Evolutionary conservation across 2,329 filamentous ascomycete genomes (phyloP), one percentile per base, ranked within the genome.

Genomic region (Sclerotinia sclerotiorum): DNA sequence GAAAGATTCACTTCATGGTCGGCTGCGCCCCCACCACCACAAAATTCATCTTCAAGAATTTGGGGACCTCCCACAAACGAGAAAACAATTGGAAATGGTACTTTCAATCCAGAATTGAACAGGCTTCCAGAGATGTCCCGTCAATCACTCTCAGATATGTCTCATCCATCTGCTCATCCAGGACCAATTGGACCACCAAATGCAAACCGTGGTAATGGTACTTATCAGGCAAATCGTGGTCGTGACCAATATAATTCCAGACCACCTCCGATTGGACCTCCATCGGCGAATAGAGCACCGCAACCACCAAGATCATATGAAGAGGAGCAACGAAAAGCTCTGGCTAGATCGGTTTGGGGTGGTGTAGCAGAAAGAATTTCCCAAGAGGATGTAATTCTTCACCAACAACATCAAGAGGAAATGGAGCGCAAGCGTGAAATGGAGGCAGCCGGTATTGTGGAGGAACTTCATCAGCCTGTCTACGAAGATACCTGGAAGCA

Each of bases 31-130:
- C 76, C 72, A 42, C 73, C 74, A 35, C 76, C 79, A 49, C 84
- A 83, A 60, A 79, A 81, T 56, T 71, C 81, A 15, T 78, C 82
- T 32, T 78, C 76, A 17, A 82, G 84, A 60, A 89, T 93, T 24
- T 94, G 91, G 91, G 90, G 88, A 24, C 87, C 90, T 55, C 89
- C n/a, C 19, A 87, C 87, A 67, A 89, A 86, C 73, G 88, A 91
- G 72, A 85, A 88, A 66, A 88, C 87, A 15, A 87, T 94, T 27
- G 91, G 91, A 4, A 94, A 94, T 77, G 91, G 91, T 55, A 92
- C 90, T 0, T 94, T 94, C 74, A 87, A 85, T 68, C 83, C 86
- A 17, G 86, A 88, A 72, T 82, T 90, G 64, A 84, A 83, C 77
- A 54, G 79, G 79, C 24, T 78, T 10, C 75, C 77, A 39, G 75